These are phyloP conservation scores for Sisymbrium irio DNA, from an alignment of 345 rosid species.

Conservation along the genomic window DNA sequence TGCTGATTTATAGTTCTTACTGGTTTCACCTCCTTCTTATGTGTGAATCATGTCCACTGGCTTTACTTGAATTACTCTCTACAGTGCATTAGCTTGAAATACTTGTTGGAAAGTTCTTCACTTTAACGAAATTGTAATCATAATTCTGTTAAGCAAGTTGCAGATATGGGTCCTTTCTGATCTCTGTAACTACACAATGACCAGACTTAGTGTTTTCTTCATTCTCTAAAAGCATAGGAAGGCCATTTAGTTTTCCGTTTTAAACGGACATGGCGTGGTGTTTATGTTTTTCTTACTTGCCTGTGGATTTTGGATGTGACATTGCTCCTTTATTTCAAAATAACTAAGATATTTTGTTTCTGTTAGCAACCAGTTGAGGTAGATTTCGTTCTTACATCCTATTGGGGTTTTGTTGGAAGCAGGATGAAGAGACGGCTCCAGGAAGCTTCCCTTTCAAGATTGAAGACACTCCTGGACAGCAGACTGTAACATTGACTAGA, in stretches of 20 bases:
- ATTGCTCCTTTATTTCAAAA: too few species aligned
- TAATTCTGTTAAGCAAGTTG: not conserved
- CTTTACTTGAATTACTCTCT: not conserved
- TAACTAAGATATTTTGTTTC: too few species aligned
- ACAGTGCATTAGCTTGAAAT: not conserved
- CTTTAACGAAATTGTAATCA: not conserved
- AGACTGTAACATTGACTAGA: constrained; percentile 60
- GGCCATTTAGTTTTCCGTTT: not conserved
- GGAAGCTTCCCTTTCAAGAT: constrained; percentile 68
- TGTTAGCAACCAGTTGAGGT: too few species aligned
- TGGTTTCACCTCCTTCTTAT: not conserved
- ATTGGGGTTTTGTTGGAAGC: constrained; percentile 5
- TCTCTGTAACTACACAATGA: not conserved
- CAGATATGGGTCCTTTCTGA: not conserved
- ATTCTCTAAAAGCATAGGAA: not conserved
- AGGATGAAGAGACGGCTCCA: constrained; percentile 59
- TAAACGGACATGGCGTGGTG: not conserved
- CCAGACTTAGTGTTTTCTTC: not conserved
- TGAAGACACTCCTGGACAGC: constrained; percentile 65
- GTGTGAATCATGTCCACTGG: not conserved
- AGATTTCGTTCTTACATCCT: not conserved
- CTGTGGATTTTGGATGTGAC: too few species aligned
- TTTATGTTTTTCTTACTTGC: too few species aligned
- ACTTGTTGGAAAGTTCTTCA: not conserved
- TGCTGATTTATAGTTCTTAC: not conserved